Conservation (phyloP, 2,329 filamentous ascomycete genomes). For the Aschersonia sp. region DNA sequence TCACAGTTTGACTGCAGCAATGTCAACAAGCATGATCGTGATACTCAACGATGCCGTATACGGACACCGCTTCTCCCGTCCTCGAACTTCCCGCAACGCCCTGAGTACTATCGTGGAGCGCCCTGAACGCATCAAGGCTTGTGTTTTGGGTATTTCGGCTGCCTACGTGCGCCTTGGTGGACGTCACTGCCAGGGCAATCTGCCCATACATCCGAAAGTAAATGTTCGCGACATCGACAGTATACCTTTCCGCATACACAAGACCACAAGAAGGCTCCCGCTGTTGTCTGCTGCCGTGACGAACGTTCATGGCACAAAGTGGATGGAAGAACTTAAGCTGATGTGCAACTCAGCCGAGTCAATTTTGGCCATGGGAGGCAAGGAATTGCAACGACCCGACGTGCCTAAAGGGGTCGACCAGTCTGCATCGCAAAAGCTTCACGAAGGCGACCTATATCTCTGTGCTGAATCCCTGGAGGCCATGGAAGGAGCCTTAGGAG, state of each 20-base stretch:
- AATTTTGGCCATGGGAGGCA: constrained; percentile 62
- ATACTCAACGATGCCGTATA: constrained; percentile 91
- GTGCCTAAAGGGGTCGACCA: constrained; percentile 36
- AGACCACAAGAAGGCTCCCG: constrained; percentile 57
- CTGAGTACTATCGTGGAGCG: constrained; percentile 81
- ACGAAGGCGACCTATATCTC: constrained; percentile 84
- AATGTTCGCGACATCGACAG: constrained; percentile 38
- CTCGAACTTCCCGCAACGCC: constrained; percentile 56
- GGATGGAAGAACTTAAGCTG: constrained; percentile 81
- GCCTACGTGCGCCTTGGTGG: constrained; percentile 87
- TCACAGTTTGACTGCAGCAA: constrained; percentile 27
- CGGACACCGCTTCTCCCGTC: constrained; percentile 79
- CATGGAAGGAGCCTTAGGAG: constrained; percentile 81
- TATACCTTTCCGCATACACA: constrained; percentile 73
- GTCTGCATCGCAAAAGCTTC: constrained; percentile 43
- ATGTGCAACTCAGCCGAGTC: constrained; percentile 75
- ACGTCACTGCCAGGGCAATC: constrained; percentile 56
- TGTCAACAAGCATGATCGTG: constrained; percentile 53
- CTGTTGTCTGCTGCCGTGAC: constrained; percentile 67
- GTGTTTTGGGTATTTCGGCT: constrained; percentile 64
- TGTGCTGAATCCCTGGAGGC: constrained; percentile 75
- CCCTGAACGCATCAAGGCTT: constrained; percentile 79
- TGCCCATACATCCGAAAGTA: constrained; percentile 51
- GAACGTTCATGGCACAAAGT: constrained; percentile 78
- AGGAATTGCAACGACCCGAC: constrained; percentile 60